Evolutionary conservation across 2,329 filamentous ascomycete species (phyloP), one percentile per base, ranked within the genome.

Genomic region (Penicillium olsonii): DNA sequence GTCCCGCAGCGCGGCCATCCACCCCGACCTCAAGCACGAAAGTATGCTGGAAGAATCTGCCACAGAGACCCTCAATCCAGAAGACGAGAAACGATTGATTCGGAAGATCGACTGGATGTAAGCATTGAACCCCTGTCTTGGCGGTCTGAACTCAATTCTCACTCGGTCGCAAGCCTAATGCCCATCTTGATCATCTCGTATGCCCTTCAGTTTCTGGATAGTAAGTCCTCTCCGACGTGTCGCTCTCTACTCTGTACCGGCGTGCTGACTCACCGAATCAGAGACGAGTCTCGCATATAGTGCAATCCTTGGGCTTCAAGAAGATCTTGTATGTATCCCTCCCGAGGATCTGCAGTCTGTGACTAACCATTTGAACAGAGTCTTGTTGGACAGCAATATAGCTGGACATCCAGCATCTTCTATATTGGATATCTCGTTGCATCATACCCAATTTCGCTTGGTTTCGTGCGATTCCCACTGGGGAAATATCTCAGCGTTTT

Each of bases 381-480:
- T 31, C 50, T 57, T 17, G 41, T 42, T 11, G 56, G 55, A 4
- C 51, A 43, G 39, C 42, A 64, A 29, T 65, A 56, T 35, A 55
- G 48, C 15, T 65, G 61, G 62, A 38, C 48, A 6, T 55, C 53
- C 14, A 57, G 56, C 15, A 54, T 58, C 10, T 65, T 65, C 37
- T 65, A 65, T 40, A 55, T 64, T 17, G 62, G 62, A 0, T 64
- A 62, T 27, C 52, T 63, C 2, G 55, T 62, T 2, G 63, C 68
- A 10, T 64, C 66, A 39, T 69, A 68, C 39, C 66, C 66, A 1
- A 66, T 64, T 8, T 68, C 68, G n/a, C 54, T 61, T 15, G 52
- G 68, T 3, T 65, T 70, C 33, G 62, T 69, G 27, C 54, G 62
- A 1, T 56, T 69, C 12, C 67, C 66, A 0, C 51, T 69, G 14